A percentile compares a stretch with the other conserved stretches of the same genome.
phyloP scores from a whole-genome alignment of 495 filamentous ascomycete species.

The Penicillium cataractarum region DNA sequence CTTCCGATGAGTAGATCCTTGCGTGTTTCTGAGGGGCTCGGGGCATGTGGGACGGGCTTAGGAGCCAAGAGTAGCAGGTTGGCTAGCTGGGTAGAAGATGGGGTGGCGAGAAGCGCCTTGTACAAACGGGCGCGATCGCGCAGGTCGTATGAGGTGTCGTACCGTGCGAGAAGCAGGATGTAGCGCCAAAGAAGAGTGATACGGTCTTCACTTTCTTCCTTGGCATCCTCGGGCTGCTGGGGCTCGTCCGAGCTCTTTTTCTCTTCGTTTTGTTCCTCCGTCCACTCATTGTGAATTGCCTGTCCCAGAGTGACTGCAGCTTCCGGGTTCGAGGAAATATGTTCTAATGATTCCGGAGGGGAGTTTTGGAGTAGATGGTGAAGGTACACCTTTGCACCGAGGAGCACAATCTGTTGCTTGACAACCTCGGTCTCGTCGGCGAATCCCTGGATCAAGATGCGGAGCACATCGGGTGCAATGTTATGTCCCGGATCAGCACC shows the following conservation, averaged over 20 bases:
- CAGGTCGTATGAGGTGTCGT: constrained; percentile 92
- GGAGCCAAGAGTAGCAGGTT: constrained; percentile 88
- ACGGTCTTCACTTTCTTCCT: constrained; percentile 57
- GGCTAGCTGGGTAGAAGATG: constrained; percentile 79
- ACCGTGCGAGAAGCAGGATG: constrained; percentile 80
- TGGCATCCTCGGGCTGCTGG: constrained; percentile 28
- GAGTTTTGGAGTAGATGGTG: constrained; percentile 73
- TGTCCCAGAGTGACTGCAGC: constrained; percentile 21
- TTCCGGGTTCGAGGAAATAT: constrained; percentile 5
- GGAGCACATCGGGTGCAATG: constrained; percentile 88
- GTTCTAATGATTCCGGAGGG: constrained; percentile 29
- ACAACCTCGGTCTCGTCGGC: constrained; percentile 79
- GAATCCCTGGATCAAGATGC: constrained; percentile 86
- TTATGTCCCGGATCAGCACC: constrained; percentile 77
- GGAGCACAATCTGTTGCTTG: constrained; percentile 86
- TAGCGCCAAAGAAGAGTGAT: constrained; percentile 82
- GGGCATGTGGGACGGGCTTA: constrained; percentile 86
- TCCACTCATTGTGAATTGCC: constrained; percentile 45
- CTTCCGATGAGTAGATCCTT: constrained; percentile 79
- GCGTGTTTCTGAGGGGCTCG: constrained; percentile 79
- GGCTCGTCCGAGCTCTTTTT: constrained; percentile 20
- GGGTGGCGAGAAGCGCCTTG: constrained; percentile 75
- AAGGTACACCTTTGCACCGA: constrained; percentile 93
- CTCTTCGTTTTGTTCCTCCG: constrained; percentile 42
- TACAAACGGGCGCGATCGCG: constrained; percentile 89